Evolutionary conservation across 208 protist genomes (phyloP).

Genomic region (Kentomonas sorsogonicus): DNA sequence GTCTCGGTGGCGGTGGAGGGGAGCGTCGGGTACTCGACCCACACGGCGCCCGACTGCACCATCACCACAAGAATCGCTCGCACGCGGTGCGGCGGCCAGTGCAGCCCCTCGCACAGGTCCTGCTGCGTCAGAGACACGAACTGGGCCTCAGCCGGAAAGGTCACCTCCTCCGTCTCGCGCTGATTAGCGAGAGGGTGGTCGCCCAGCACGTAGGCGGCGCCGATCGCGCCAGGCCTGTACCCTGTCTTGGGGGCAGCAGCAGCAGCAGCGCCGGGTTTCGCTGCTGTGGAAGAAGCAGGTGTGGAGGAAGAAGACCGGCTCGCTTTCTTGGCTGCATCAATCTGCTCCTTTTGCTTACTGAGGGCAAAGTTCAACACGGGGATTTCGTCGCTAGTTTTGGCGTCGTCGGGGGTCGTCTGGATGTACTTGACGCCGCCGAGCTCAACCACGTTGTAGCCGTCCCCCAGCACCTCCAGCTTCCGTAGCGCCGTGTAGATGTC

Average conservation of each 20-base stretch:
- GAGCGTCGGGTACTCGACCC: constrained; percentile 43
- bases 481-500: constrained; percentile 66
- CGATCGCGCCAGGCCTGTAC: constrained; percentile 24
- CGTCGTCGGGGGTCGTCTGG: constrained; percentile 74
- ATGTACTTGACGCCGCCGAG: constrained; percentile 68
- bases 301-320: neutral
- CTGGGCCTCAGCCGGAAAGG: constrained; percentile 32
- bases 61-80: constrained; percentile 50
- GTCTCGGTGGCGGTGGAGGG: neutral
- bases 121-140: constrained; percentile 47
- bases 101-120: constrained; percentile 34
- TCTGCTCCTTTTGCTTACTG: constrained; percentile 30
- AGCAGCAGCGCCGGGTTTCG: too few species aligned
- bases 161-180: constrained; percentile 7
- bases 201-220: constrained; percentile 44
- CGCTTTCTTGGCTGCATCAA: constrained; percentile 19
- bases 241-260: too few species aligned
- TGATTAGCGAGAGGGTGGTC: constrained; percentile 29
- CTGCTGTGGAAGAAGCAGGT: too few species aligned
- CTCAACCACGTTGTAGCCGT: constrained; percentile 72
- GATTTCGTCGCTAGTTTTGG: constrained; percentile 46
- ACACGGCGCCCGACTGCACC: constrained; percentile 77
- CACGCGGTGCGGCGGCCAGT: constrained; percentile 64
- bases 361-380: constrained; percentile 61
- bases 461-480: constrained; percentile 66